Base-by-base conservation (phyloP, 371 early-diverging fungal species). In the Mortierella sp. region DNA sequence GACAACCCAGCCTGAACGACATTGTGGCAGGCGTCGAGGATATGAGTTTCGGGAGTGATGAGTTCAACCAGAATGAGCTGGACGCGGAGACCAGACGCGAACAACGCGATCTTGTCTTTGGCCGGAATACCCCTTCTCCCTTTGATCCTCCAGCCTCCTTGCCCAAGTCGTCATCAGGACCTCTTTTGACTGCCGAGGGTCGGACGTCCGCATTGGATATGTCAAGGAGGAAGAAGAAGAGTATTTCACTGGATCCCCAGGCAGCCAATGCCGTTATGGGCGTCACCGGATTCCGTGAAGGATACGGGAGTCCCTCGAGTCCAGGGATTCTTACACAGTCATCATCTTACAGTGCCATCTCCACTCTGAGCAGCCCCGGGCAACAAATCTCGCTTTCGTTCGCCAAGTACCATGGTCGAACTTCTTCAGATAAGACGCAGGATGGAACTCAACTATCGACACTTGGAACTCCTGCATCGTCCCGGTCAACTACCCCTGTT, bases 191-290 rank as follows among this genome's bases (percentile, higher is more conserved):
- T 1, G 48, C 61, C 1, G 77, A 68, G 1, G 61, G 71, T 24
- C 52, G 71, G 39, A 37, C 31, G 3, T 70, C 77, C 4, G 67
- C 71, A 13, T 24, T 66, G 58, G 81, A 81, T 31, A 70, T 67
- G 55, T 37, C 65, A 24, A 73, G 77, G 50, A 72, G 75, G 29
- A 78, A 74, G 66, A 82, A 75, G 55, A 82, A 82, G 76, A 82
- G 83, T n/a, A 82, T 82, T 9, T 82, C 83, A 0, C 13, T 82
- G 43, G 83, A 82, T 39, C 83, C 83, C 1, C 74, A 82, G 50
- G 79, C 75, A 4, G 83, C 83, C 14, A 82, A 82, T 50, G 78
- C 75, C 8, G 63, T 74, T 26, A 77, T 77, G 69, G 74, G 72
- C 9, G 55, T 19, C 9, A 53, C 64, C 19, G 40, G 45, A 16